These are phyloP conservation scores for Penicillium sp. DNA, from an alignment of 2,329 filamentous ascomycete species.

Conservation along the genomic window DNA sequence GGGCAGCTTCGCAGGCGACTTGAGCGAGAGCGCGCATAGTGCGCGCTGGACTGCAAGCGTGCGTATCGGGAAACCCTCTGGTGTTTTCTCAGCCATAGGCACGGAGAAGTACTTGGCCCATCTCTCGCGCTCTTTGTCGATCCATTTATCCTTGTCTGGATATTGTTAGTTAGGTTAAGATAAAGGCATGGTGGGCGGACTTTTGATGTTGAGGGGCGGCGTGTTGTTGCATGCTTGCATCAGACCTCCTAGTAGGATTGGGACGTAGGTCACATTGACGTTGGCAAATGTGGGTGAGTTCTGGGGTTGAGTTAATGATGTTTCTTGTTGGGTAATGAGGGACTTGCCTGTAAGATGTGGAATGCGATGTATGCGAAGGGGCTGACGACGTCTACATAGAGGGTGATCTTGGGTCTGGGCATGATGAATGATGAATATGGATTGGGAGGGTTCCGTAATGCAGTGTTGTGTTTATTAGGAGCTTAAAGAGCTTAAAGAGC, in stretches of 20 bases:
- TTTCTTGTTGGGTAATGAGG: not conserved
- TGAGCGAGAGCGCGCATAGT: constrained; percentile 45
- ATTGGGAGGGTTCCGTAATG: not conserved
- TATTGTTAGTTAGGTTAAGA: not conserved
- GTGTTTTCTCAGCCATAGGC: constrained; percentile 45
- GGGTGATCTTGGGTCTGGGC: constrained; percentile 48
- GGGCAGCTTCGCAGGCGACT: constrained; percentile 40
- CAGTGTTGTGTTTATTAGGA: not conserved
- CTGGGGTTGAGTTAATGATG: constrained; percentile 30
- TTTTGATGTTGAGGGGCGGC: constrained; percentile 53
- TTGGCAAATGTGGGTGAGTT: constrained; percentile 52
- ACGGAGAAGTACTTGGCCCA: constrained; percentile 52
- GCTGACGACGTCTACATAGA: constrained; percentile 56
- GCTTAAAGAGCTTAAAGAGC: not conserved
- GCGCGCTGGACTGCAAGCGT: constrained; percentile 51
- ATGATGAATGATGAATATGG: constrained; percentile 26
- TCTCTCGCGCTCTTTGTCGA: constrained; percentile 49
- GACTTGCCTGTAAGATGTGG: constrained; percentile 49
- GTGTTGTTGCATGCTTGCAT: constrained; percentile 54
- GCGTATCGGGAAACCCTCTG: constrained; percentile 50
- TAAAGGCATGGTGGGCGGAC: constrained; percentile 30
- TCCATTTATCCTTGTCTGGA: constrained; percentile 57
- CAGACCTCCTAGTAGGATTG: constrained; percentile 56
- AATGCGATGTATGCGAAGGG: constrained; percentile 59
- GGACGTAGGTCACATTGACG: constrained; percentile 53